Base-by-base conservation (phyloP, 192 early-diverging fungal genomes). In the Podila epicladia region DNA sequence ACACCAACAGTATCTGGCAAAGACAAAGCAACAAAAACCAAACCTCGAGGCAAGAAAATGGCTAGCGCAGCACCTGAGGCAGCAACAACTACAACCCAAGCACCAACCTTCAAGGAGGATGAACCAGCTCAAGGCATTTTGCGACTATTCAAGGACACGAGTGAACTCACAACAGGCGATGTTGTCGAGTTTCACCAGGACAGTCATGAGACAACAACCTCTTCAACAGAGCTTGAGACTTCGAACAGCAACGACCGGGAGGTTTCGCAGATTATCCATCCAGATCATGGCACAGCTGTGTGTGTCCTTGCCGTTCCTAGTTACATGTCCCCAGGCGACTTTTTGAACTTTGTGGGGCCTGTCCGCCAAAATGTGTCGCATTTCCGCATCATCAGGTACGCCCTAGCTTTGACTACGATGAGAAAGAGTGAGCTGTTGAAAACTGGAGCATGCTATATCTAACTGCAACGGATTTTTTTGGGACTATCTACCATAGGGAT, bases 271-370 rank as follows among this genome's bases (percentile, higher is more conserved):
- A 71, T 79, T 12, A 73, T 83, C 32, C 70, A 73, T 31, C 77
- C 77, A 12, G 79, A 85, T 31, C 66, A 78, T 12, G 76, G 62
- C 33, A 86, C 84, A 22, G 72, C 89, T 20, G 79, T 98, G 7
- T 90, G 91, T 62, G 88, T 97, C 1, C 84, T 98, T 22, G 95
- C 94, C 32, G 94, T 98, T 4, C 98, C 98, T 0, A 87, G 90
- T 0, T 97, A 95, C 82, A 92, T 97, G 90, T 92, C 94, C 24
- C 87, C 96, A 8, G 91, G 93, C 7, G 98, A 98, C 82, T 95
- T 98, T 85, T 78, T 98, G 28, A 87, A 90, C 8, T 97, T 97
- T 82, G 86, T 96, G 8, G 94, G 92, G 6, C 83, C 93, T 11
- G 89, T 90, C 26, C 83, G 84, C 20, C 73, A 88, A n/a, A 82